A percentile compares a stretch with the other conserved stretches of the same genome.
Evolutionary conservation across 2,329 filamentous ascomycete species (phyloP).

Genomic region (Zymoseptoria pseudotritici): DNA sequence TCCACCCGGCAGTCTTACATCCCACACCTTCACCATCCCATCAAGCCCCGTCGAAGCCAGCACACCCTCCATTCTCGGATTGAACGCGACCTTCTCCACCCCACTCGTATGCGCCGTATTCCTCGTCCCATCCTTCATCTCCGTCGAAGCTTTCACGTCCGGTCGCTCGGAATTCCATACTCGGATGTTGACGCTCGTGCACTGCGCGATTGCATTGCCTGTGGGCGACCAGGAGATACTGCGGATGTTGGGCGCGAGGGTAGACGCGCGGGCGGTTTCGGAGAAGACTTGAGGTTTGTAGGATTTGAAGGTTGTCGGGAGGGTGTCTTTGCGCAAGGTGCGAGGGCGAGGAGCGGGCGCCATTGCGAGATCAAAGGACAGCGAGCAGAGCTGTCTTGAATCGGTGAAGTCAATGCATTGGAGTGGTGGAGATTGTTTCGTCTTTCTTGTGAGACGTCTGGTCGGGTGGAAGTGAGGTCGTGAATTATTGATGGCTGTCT

Average conservation of each 20-base stretch:
- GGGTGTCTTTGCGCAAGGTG: conserved; percentile 61
- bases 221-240: conserved; percentile 76
- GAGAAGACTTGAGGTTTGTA: conserved; percentile 64
- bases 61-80: conserved; percentile 68
- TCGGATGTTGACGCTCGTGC: conserved; percentile 61
- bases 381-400: not conserved
- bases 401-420: not conserved
- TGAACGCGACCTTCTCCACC: conserved; percentile 72
- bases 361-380: conserved; percentile 18
- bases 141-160: conserved; percentile 66
- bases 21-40: conserved; percentile 71
- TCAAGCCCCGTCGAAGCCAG: conserved; percentile 68
- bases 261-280: conserved; percentile 30
- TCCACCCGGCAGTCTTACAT: conserved; percentile 56
- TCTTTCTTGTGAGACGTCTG: not conserved
- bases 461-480: not conserved
- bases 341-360: conserved; percentile 42
- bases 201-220: conserved; percentile 76
- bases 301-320: conserved; percentile 58
- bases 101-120: conserved; percentile 41
- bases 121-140: conserved; percentile 47
- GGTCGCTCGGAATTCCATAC: conserved; percentile 77
- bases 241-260: conserved; percentile 25
- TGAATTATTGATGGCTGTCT: not conserved
- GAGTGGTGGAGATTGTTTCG: not conserved